A percentile compares a stretch with the other conserved stretches of the same genome.
These are phyloP conservation scores for Colletotrichum paranaense DNA, from an alignment of 2,329 filamentous ascomycete species.

Conservation along the genomic window DNA sequence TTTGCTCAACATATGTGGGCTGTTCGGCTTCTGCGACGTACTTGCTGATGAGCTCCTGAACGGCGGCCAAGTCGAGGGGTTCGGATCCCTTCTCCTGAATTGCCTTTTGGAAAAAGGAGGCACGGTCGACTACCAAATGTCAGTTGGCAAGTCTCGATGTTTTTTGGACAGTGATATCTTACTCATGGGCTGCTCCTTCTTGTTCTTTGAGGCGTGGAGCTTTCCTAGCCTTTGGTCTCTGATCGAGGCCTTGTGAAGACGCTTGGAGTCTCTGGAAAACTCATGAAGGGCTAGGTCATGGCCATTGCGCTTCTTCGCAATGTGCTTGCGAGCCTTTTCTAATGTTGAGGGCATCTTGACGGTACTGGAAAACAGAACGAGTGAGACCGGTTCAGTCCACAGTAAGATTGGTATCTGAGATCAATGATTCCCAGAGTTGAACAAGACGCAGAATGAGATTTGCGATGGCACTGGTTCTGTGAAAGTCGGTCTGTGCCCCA, in stretches of 20 bases:
- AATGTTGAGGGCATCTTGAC: slow-evolving; percentile 79
- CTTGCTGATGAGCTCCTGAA: slow-evolving; percentile 72
- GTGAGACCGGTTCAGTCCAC: background rate
- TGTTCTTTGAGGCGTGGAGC: slow-evolving; percentile 75
- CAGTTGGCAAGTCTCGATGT: background rate
- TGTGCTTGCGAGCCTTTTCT: slow-evolving; percentile 87
- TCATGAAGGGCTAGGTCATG: slow-evolving; percentile 83
- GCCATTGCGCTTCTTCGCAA: slow-evolving; percentile 85
- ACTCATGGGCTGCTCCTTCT: slow-evolving; percentile 81
- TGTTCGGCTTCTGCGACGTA: slow-evolving; percentile 48
- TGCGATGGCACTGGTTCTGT: slow-evolving; percentile 2
- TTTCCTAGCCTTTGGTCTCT: slow-evolving; percentile 86
- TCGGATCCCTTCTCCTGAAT: slow-evolving; percentile 62
- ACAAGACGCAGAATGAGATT: slow-evolving; percentile 14
- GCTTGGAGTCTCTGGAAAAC: slow-evolving; percentile 86
- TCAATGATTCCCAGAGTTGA: background rate
- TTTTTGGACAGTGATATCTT: slow-evolving; percentile 40
- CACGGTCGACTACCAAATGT: slow-evolving; percentile 47
- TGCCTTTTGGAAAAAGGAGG: slow-evolving; percentile 76
- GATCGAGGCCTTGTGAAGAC: slow-evolving; percentile 81
- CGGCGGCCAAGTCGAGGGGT: slow-evolving; percentile 64
- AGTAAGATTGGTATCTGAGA: slow-evolving; percentile 1
- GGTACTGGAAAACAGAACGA: background rate
- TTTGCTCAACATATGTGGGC: background rate
- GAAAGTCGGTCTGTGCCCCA: slow-evolving; percentile 26